phyloP scores from a whole-genome alignment of 2,329 filamentous ascomycete genomes.

The Chaetomiaceae sp. region DNA sequence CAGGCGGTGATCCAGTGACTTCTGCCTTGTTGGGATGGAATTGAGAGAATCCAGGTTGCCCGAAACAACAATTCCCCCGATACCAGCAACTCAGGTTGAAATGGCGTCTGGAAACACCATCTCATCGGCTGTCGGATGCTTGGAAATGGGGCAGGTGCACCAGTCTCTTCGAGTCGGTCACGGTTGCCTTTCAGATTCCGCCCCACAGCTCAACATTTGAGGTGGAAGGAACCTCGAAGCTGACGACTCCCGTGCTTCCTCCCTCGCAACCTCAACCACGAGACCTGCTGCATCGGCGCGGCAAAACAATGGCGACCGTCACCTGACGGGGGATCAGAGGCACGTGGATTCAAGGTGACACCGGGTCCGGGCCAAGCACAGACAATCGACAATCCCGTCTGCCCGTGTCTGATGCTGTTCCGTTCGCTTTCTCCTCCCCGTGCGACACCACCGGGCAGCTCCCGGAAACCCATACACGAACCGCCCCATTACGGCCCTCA shows the following conservation, averaged over 20 bases:
- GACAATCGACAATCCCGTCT: neutral
- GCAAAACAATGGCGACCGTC: constrained; percentile 10
- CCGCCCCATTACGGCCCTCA: constrained; percentile 15
- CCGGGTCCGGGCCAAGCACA: constrained; percentile 5
- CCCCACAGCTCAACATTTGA: no score
- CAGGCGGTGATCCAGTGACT: neutral
- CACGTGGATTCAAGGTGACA: constrained; percentile 17
- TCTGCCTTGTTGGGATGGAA: no score
- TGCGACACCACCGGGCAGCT: constrained; percentile 15
- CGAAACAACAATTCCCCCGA: constrained; percentile 2
- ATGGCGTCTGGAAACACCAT: neutral
- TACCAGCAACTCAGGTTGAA: neutral
- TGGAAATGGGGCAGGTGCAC: constrained; percentile 1
- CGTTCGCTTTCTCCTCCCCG: neutral
- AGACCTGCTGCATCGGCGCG: constrained; percentile 13
- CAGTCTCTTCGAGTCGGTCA: neutral
- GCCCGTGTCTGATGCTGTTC: neutral
- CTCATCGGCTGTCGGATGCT: neutral
- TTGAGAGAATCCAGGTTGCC: constrained; percentile 3
- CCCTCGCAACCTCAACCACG: neutral
- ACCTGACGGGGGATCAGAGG: constrained; percentile 12
- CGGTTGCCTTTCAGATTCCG: no score
- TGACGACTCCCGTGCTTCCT: neutral
- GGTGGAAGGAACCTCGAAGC: neutral
- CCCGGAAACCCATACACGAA: neutral